A percentile compares a stretch with the other conserved stretches of the same genome.
Conservation (phyloP, 306 rosid genomes). For the Castanea crenata region DNA sequence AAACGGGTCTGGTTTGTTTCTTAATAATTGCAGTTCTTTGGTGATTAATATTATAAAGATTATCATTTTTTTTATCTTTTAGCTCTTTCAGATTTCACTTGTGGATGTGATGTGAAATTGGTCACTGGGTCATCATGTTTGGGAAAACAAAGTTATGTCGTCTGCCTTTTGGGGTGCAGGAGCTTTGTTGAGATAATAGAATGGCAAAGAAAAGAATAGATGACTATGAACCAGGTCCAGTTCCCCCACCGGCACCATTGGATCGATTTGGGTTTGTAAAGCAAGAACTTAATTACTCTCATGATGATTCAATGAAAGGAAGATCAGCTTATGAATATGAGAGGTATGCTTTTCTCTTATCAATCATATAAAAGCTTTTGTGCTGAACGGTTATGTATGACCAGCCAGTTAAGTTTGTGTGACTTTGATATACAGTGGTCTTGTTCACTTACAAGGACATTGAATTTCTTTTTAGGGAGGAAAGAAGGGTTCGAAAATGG, state of each 20-base stretch:
- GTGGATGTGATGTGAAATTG: background rate
- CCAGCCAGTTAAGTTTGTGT: background rate
- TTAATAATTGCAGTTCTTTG: background rate
- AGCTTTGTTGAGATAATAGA: conserved; percentile 26
- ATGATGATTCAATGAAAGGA: conserved; percentile 52
- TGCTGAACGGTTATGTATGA: background rate
- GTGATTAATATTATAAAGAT: background rate
- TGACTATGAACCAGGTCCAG: conserved; percentile 66
- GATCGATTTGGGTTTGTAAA: conserved; percentile 93
- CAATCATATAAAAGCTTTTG: background rate
- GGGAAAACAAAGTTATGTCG: conserved; percentile 18
- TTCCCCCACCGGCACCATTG: conserved; percentile 62
- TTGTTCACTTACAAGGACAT: background rate
- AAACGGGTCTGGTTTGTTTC: background rate
- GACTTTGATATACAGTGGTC: background rate
- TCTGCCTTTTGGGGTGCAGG: conserved; percentile 26
- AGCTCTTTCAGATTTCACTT: conserved; percentile 7
- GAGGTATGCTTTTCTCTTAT: conserved; percentile 44
- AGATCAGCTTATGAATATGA: conserved; percentile 54
- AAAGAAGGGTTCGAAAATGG: conserved; percentile 90
- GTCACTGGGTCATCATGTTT: conserved; percentile 12
- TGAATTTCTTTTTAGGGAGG: conserved; percentile 47
- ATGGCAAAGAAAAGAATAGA: conserved; percentile 82
- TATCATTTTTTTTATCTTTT: background rate
- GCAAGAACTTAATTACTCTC: conserved; percentile 51